Evolutionary conservation across 2,329 filamentous ascomycete genomes (phyloP), one percentile per base, ranked within the genome.

Genomic region (Zelopaecilomyces penicillatus): DNA sequence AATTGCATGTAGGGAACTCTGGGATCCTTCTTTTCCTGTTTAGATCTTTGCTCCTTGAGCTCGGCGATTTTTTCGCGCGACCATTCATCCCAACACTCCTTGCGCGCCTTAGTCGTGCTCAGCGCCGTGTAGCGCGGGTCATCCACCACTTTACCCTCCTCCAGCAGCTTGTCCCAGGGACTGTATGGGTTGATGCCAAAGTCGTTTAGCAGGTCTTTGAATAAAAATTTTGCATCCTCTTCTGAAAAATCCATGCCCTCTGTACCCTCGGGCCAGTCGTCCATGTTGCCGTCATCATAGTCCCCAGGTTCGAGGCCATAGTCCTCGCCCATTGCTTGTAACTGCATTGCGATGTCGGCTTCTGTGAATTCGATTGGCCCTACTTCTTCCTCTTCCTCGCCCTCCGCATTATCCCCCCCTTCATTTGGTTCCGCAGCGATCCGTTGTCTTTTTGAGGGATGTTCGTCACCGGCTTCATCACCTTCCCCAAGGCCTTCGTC

Each of bases 331-430:
- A 96, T 95, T 28, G 86, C 83, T 43, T 87, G 86, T 9, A 98
- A 73, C 59, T 98, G 93, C 59, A 83, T 90, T 32, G 87, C 90
- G 55, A 98, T 94, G 58, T 98, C 93, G 43, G 90, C 91, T 62
- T 97, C 93, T 45, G 85, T 87, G 57, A 95, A 95, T 56, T 96
- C 91, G 6, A 93, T 67, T 0, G 77, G 73, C 1, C 63, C 66
- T 1, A 68, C 49, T 70, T 74, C 36, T 70, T 53, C 61, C 62
- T 49, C 68, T 2, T 55, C 70, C 30, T 68, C 72, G 52, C 47
- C 73, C 37, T 64, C 67, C 42, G 68, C 67, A 19, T 19, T 19
- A 19, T 19, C 19, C 19, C 19, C 19, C 19, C 19, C 19, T n/a
- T 82, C 80, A 54, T 80, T 82, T 4, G 81, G 73, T 32, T 67